phyloP scores from a whole-genome alignment of 805 yeast species.

The Kluyveromyces aestuarii region DNA sequence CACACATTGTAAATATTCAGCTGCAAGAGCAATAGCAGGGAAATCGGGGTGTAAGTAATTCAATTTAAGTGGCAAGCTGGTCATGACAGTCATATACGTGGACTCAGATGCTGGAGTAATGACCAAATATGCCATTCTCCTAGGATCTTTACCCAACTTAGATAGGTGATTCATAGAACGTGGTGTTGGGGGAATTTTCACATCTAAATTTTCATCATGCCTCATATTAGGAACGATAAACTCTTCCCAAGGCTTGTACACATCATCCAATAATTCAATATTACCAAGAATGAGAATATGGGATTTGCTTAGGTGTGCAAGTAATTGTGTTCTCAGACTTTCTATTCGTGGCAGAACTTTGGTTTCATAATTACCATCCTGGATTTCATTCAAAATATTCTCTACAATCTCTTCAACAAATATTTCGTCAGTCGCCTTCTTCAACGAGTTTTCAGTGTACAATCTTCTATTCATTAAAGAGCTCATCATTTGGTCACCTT shows the following conservation, averaged over 20 bases:
- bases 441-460: conserved; percentile 51
- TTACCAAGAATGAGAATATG: conserved; percentile 70
- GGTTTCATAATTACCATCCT: conserved; percentile 41
- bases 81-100: conserved; percentile 50
- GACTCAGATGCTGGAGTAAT: conserved; percentile 83
- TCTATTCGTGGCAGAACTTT: conserved; percentile 25
- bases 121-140: conserved; percentile 47
- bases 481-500: conserved; percentile 46
- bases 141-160: conserved; percentile 43
- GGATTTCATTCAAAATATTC: conserved; percentile 39
- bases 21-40: conserved; percentile 60
- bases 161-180: conserved; percentile 47
- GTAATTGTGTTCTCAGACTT: conserved; percentile 45
- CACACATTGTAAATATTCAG: conserved; percentile 70
- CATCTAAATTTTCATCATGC: neutral
- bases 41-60: conserved; percentile 47
- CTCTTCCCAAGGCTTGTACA: conserved; percentile 21
- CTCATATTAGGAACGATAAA: conserved; percentile 7
- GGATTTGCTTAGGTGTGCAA: conserved; percentile 42
- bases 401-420: conserved; percentile 50
- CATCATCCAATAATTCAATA: conserved; percentile 33
- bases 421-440: conserved; percentile 58
- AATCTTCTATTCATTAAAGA: conserved; percentile 50
- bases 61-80: conserved; percentile 43
- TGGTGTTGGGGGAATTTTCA: conserved; percentile 35